Conservation (phyloP, 2,329 filamentous ascomycete species). For the Scedosporium apiospermum region DNA sequence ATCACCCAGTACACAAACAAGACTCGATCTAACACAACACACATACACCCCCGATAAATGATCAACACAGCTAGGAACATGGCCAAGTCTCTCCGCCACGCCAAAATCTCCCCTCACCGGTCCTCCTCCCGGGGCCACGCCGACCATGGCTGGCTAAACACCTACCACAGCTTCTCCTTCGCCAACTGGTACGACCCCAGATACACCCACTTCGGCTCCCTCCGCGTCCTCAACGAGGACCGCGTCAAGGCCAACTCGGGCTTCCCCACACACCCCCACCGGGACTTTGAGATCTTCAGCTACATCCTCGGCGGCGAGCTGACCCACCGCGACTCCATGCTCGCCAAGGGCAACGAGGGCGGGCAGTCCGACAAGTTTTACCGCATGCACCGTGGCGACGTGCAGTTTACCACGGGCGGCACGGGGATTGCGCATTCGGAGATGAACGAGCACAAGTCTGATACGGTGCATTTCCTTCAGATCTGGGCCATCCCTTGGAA, state of each 20-base stretch:
- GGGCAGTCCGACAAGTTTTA: conserved; percentile 54
- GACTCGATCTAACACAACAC: neutral
- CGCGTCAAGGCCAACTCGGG: conserved; percentile 64
- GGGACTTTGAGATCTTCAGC: conserved; percentile 82
- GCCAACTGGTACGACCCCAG: conserved; percentile 59
- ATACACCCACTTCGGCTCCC: conserved; percentile 61
- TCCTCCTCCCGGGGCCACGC: conserved; percentile 65
- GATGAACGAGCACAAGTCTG: conserved; percentile 62
- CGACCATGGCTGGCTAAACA: conserved; percentile 81
- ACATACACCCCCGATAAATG: neutral
- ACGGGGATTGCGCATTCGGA: conserved; percentile 74
- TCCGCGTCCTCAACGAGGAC: conserved; percentile 85
- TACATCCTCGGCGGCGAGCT: conserved; percentile 81
- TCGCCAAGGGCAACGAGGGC: conserved; percentile 57
- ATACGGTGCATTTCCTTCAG: conserved; percentile 76
- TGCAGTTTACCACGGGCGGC: conserved; percentile 86
- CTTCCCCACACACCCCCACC: conserved; percentile 78
- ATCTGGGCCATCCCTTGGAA: conserved; percentile 82
- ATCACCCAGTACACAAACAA: neutral
- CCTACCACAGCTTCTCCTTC: conserved; percentile 81
- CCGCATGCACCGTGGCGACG: conserved; percentile 67
- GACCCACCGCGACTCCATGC: conserved; percentile 80
- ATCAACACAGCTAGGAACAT: conserved; percentile 24
- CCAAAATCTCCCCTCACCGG: conserved; percentile 65
- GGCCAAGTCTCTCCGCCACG: conserved; percentile 54